Base-by-base conservation (phyloP, 352 stramenopile species). In the Plasmopara muralis region DNA sequence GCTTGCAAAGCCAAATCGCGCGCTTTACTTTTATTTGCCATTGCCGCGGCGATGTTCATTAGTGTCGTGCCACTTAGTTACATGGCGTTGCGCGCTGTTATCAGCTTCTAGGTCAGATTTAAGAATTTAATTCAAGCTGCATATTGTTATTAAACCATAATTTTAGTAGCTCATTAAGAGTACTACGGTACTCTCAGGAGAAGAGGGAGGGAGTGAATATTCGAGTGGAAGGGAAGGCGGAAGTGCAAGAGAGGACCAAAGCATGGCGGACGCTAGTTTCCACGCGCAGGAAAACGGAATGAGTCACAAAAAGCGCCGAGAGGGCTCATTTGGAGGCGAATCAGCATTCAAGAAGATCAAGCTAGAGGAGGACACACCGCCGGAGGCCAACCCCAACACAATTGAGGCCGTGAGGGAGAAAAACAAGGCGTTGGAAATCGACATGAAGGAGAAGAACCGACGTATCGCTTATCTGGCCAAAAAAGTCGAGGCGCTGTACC, bases 371-470 rank as follows among this genome's bases (percentile, higher is more conserved):
- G 64, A 77, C 38, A 69, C 73, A 50, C 73, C 74, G 43, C 72
- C 72, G 8, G 70, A 83, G 67, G 81, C 81, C 6, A 85, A 91
- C 47, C 81, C 81, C 5, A 86, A 89, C 53, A 83, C 76, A 6
- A 76, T 91, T 41, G 77, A 87, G 51, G 70, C 72, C 5, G 78
- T 93, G 43, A 70, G 67, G 12, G 73, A 89, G 51, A 76, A 77
- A 42, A 93, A 93, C 64, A 71, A 69, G 43, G 78, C 79, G 34
- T 56, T 93, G 68, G 72, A 77, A 57, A 68, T 89, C 34, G 77
- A 89, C 28, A 57, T 90, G 55, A 66, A 70, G 44, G 83, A 93
- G 57, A 93, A 93, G 56, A 93, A 90, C 55, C 77, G 81, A 9
- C 79, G 83, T 6, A 87, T 91, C 31, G 40, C 61, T 33, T 89